These are phyloP conservation scores for Candida parachauliodes DNA, from an alignment of 805 yeast species.

Conservation along the genomic window DNA sequence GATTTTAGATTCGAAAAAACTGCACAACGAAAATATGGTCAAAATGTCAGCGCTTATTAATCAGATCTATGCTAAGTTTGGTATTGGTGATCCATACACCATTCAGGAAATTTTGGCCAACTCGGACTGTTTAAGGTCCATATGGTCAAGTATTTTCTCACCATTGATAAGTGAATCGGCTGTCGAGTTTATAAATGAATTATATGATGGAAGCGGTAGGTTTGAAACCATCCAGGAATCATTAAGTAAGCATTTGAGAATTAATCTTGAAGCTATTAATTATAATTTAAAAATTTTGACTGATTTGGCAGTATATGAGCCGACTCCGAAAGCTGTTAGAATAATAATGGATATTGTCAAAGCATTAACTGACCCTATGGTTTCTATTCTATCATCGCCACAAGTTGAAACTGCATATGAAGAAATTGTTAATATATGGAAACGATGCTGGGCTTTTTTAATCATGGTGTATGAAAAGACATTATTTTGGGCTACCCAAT, in stretches of 20 bases:
- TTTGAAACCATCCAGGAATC: constrained; percentile 65
- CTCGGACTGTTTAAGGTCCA: constrained; percentile 48
- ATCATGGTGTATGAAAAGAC: constrained; percentile 66
- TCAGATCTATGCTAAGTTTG: constrained; percentile 27
- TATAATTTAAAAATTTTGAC: constrained; percentile 44
- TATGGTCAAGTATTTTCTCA: constrained; percentile 74
- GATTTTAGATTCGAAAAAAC: constrained; percentile 21
- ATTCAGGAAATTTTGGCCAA: constrained; percentile 21
- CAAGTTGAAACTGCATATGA: constrained; percentile 10
- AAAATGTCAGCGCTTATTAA: constrained; percentile 19
- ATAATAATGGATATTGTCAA: constrained; percentile 70
- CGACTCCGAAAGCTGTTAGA: constrained; percentile 71
- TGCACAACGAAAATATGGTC: constrained; percentile 29
- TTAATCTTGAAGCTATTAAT: constrained; percentile 48
- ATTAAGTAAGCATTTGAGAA: constrained; percentile 39
- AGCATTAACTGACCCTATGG: constrained; percentile 62
- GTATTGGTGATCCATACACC: constrained; percentile 25
- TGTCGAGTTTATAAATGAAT: constrained; percentile 67
- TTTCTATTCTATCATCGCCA: constrained; percentile 45
- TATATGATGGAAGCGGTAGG: constrained; percentile 68
- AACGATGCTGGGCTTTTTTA: constrained; percentile 65
- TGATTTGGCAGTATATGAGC: constrained; percentile 54
- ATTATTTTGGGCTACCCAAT: constrained; percentile 68
- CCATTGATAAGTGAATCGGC: constrained; percentile 67
- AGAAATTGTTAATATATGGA: constrained; percentile 52